Evolutionary conservation across 2,329 filamentous ascomycete species (phyloP).

Genomic region (Ceratocystis cacaofunesta): DNA sequence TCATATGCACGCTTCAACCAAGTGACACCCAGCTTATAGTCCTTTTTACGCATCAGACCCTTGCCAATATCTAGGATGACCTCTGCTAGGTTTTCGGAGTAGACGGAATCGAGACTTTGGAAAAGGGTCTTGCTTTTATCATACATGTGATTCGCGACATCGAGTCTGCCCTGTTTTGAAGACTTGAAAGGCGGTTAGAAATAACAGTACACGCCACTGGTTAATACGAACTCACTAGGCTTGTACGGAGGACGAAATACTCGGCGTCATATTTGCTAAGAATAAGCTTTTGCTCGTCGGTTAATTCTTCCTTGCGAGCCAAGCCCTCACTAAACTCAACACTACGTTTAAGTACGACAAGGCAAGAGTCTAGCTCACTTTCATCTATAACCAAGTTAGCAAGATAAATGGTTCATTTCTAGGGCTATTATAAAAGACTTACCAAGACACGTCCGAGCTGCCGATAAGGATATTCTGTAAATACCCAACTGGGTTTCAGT

Average conservation of each 20-base stretch:
- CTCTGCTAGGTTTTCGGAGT: constrained; percentile 49
- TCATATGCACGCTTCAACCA: constrained; percentile 62
- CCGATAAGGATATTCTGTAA: constrained; percentile 52
- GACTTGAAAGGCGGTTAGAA: constrained; percentile 34
- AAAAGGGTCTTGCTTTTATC: constrained; percentile 36
- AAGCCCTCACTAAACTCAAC: constrained; percentile 8
- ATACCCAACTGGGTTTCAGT: constrained; percentile 36
- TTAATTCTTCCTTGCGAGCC: neutral
- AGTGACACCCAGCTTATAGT: constrained; percentile 26
- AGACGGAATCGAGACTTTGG: constrained; percentile 30
- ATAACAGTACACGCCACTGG: neutral
- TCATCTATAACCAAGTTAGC: constrained; percentile 28
- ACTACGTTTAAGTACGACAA: constrained; percentile 41
- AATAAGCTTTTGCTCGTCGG: constrained; percentile 1
- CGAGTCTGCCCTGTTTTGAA: constrained; percentile 57
- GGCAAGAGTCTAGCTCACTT: constrained; percentile 40
- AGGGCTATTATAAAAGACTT: constrained; percentile 20
- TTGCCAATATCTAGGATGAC: constrained; percentile 59
- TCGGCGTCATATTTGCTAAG: constrained; percentile 30
- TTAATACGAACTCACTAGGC: constrained; percentile 37
- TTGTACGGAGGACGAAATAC: constrained; percentile 50
- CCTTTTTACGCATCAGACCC: constrained; percentile 35
- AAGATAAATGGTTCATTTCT: neutral
- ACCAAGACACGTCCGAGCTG: constrained; percentile 48
- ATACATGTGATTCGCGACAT: constrained; percentile 69